A percentile compares a stretch with the other conserved stretches of the same genome.
phyloP scores from a whole-genome alignment of 2,329 filamentous ascomycete genomes.

The Penicillium olsonii region DNA sequence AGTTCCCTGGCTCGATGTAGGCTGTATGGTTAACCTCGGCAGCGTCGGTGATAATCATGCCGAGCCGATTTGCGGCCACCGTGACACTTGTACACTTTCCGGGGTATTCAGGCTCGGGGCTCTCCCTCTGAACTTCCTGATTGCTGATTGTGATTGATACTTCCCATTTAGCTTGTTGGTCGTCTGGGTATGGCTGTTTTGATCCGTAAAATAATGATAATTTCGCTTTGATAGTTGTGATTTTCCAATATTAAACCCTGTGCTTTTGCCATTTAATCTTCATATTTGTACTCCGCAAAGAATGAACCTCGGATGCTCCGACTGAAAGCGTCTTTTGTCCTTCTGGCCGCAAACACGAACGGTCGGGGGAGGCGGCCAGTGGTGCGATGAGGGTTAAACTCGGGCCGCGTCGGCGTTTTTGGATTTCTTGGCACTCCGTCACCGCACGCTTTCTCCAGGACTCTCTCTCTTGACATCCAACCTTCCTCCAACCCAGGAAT shows the following conservation, averaged over 20 bases:
- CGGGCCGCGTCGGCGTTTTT: constrained; percentile 37
- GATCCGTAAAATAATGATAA: too few species aligned
- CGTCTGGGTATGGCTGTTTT: too few species aligned
- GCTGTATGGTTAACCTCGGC: constrained; percentile 35
- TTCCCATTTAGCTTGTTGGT: too few species aligned
- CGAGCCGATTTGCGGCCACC: neutral
- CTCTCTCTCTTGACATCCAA: constrained; percentile 14
- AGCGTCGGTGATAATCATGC: constrained; percentile 25
- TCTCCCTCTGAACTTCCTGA: neutral
- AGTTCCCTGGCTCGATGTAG: neutral
- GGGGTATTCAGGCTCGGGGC: neutral
- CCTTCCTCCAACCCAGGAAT: constrained; percentile 17
- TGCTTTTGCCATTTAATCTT: too few species aligned
- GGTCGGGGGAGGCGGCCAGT: constrained; percentile 9
- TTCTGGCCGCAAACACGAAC: neutral
- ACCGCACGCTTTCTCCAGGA: constrained; percentile 27
- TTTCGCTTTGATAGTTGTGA: too few species aligned
- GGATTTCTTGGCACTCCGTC: constrained; percentile 34
- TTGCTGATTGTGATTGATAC: too few species aligned
- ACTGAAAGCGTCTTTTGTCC: constrained; percentile 1
- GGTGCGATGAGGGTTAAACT: constrained; percentile 25
- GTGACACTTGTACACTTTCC: neutral
- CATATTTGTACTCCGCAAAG: too few species aligned
- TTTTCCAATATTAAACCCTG: too few species aligned
- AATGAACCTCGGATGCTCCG: neutral